These are phyloP conservation scores for Rhodotorula sp. DNA, from an alignment of 1,284 basidiomycete genomes.

Conservation along the genomic window DNA sequence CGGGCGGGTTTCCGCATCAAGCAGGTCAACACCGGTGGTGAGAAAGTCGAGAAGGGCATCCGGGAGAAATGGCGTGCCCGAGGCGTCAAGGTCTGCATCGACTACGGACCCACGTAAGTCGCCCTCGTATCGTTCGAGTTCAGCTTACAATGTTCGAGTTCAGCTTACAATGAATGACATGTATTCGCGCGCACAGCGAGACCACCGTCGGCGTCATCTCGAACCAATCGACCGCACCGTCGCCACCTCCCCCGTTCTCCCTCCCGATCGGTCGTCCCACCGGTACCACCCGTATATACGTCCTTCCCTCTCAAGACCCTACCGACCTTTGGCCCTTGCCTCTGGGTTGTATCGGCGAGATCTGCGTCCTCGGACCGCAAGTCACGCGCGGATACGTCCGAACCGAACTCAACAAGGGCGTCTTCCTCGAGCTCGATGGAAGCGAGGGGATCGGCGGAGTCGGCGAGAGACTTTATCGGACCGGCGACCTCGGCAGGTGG, in stretches of 20 bases:
- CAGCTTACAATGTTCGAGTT: no score
- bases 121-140: no score
- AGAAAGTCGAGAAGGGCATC: conserved; percentile 40
- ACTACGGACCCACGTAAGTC: conserved; percentile 43
- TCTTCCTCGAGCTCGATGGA: conserved; percentile 25
- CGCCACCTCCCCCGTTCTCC: conserved; percentile 11
- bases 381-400: conserved; percentile 41
- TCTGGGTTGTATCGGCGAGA: conserved; percentile 43
- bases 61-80: conserved; percentile 39
- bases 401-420: conserved; percentile 29
- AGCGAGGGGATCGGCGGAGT: conserved; percentile 3
- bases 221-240: conserved; percentile 19
- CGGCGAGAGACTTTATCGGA: conserved; percentile 36
- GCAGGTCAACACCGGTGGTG: conserved; percentile 42
- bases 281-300: conserved; percentile 33
- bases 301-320: conserved; percentile 25
- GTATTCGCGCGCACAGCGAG: conserved; percentile 22
- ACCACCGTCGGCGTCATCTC: conserved; percentile 44
- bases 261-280: conserved; percentile 43
- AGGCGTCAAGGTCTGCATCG: conserved; percentile 41
- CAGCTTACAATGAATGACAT: neutral
- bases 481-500: conserved; percentile 42
- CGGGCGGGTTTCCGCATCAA: conserved; percentile 35
- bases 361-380: conserved; percentile 42
- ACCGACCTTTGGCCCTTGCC: conserved; percentile 23